Evolutionary conservation across 2,329 filamentous ascomycete species (phyloP).

Genomic region (Malbranchea zuffiana): DNA sequence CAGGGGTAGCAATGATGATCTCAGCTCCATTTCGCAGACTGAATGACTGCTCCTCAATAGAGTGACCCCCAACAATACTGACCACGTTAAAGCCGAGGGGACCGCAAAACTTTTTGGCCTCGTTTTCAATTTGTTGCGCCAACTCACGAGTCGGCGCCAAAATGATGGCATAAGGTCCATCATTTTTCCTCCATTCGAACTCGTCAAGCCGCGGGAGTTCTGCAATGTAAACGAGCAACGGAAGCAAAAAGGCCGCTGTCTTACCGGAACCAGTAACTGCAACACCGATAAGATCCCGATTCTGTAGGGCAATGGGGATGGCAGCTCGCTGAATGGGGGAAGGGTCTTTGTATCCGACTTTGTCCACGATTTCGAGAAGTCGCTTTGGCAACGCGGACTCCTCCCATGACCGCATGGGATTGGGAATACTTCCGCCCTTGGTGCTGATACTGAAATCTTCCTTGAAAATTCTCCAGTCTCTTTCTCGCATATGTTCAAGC

Average conservation of each 20-base stretch:
- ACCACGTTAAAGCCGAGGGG: conserved; percentile 91
- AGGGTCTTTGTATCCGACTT: conserved; percentile 84
- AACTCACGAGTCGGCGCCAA: conserved; percentile 92
- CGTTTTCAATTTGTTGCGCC: conserved; percentile 91
- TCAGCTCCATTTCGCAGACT: conserved; percentile 85
- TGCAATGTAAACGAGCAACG: conserved; percentile 86
- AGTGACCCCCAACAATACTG: conserved; percentile 95
- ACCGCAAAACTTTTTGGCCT: conserved; percentile 82
- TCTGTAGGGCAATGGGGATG: conserved; percentile 87
- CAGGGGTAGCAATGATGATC: conserved; percentile 96
- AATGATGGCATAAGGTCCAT: conserved; percentile 94
- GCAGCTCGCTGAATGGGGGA: conserved; percentile 86
- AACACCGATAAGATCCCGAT: conserved; percentile 92
- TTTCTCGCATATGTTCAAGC: conserved; percentile 85
- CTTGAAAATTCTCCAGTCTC: conserved; percentile 99
- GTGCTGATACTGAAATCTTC: conserved; percentile 96
- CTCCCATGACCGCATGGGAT: conserved; percentile 89
- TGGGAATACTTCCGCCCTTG: conserved; percentile 82
- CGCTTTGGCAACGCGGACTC: conserved; percentile 71
- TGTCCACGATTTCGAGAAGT: conserved; percentile 68
- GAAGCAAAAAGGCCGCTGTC: conserved; percentile 87
- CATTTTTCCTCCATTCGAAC: conserved; percentile 72
- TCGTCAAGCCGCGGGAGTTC: conserved; percentile 78
- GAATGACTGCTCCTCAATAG: conserved; percentile 84
- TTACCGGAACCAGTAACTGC: conserved; percentile 98